These are phyloP conservation scores for Leccinum uliginosum DNA, from an alignment of 768 basidiomycete genomes.

Conservation along the genomic window DNA sequence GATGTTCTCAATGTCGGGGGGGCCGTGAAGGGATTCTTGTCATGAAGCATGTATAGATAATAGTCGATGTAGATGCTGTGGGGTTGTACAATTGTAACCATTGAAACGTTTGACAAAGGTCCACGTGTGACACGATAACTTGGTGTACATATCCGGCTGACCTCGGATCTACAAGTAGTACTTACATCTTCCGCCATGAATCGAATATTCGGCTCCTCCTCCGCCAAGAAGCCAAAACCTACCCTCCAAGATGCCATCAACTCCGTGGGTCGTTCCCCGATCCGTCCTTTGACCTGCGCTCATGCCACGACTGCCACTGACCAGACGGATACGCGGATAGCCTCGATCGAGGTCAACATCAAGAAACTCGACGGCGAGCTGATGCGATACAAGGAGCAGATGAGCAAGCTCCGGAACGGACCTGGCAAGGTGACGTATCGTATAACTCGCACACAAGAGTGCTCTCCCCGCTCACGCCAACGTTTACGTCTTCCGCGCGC, in stretches of 20 bases:
- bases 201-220: constrained; percentile 74
- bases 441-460: not conserved
- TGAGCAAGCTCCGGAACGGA: constrained; percentile 88
- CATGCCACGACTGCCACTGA: not conserved
- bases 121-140: not conserved
- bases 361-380: constrained; percentile 96
- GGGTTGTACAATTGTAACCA: not conserved
- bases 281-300: not conserved
- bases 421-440: constrained; percentile 77
- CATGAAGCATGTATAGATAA: constrained; percentile 28
- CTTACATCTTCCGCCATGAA: constrained; percentile 57
- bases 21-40: constrained; percentile 86
- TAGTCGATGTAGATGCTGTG: not conserved
- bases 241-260: constrained; percentile 89
- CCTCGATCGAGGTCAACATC: constrained; percentile 92
- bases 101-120: not conserved
- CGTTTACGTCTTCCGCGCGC: not conserved
- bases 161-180: not conserved
- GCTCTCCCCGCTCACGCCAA: not conserved
- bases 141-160: not conserved
- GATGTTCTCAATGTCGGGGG: constrained; percentile 89
- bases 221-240: constrained; percentile 80
- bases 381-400: constrained; percentile 88
- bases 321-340: constrained; percentile 84
- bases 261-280: constrained; percentile 49